Base-by-base conservation (phyloP, 352 stramenopile species). In the Globisporangium heterothallicum region DNA sequence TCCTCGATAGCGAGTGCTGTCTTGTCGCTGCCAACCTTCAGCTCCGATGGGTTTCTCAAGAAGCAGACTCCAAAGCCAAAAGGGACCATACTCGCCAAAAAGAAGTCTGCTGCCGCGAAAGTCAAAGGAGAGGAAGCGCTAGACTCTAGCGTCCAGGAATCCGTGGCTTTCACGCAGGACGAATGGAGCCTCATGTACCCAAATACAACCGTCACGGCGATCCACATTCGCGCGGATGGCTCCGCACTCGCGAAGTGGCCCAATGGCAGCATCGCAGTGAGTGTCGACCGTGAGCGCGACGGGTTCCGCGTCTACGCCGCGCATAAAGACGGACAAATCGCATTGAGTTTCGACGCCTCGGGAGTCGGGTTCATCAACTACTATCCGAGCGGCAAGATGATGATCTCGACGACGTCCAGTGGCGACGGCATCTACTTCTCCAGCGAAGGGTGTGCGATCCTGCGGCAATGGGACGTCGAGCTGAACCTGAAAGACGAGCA, bases 301-400 rank as follows among this genome's bases (percentile, higher is more conserved):
- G 78, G 74, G 6, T 92, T 78, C 43, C 72, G 80, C n/a, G 59
- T 75, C 29, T 92, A 88, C 45, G 80, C 72, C 2, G 74, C 76
- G 7, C 79, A 87, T 49, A 86, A 82, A 38, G 80, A 92, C 50
- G 76, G 78, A 0, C 61, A 62, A 6, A 67, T 92, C 41, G 72
- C 74, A 19, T 50, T 92, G 25, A 92, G 77, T 42, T 83, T 92
- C 26, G 78, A 89, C 35, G 56, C 69, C 2, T 47, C 50, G 6
- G 80, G 80, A 26, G 80, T 89, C 0, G 80, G 80, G 13, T 89
- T 92, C 35, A 70, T 89, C 49, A 92, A 92, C 51, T 86, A 87
- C 46, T 73, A 88, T 26, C 76, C 80, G 22, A 87, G 71, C n/a
- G 78, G 80, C 9, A 70, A 74, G 14, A 86, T 76, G 52, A 67